These are phyloP conservation scores for Tubosaeta sp. DNA, from an alignment of 768 basidiomycete species.

Conservation along the genomic window DNA sequence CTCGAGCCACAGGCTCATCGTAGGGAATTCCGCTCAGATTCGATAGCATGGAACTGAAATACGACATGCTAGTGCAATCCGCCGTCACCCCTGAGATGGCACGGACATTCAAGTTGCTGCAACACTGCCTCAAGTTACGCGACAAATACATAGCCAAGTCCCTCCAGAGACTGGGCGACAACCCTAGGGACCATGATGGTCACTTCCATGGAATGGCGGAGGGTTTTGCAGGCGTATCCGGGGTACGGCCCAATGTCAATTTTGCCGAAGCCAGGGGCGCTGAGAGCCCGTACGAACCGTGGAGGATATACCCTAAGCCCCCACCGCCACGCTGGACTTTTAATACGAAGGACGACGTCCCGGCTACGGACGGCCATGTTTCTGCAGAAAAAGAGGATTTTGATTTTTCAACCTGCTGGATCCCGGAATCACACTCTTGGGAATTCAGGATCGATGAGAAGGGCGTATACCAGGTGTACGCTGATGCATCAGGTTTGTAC, in stretches of 20 bases:
- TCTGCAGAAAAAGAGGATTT: slow-evolving; percentile 48
- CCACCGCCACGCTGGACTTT: slow-evolving; percentile 98
- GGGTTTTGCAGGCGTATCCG: slow-evolving; percentile 56
- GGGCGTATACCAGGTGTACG: slow-evolving; percentile 89
- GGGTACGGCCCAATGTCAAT: slow-evolving; percentile 61
- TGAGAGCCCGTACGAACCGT: slow-evolving; percentile 45
- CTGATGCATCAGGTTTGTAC: slow-evolving; percentile 16
- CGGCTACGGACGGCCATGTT: slow-evolving; percentile 36
- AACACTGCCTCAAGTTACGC: slow-evolving; percentile 82
- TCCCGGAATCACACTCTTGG: slow-evolving; percentile 65
- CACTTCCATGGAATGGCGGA: slow-evolving; percentile 66
- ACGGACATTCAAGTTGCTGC: slow-evolving; percentile 65
- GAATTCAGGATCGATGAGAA: slow-evolving; percentile 74
- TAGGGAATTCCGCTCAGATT: slow-evolving; percentile 9
- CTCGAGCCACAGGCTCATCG: slow-evolving; percentile 30
- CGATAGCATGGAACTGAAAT: slow-evolving; percentile 2
- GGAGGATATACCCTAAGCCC: slow-evolving; percentile 90
- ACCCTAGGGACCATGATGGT: slow-evolving; percentile 89
- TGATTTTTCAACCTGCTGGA: slow-evolving; percentile 62
- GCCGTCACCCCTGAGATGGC: slow-evolving; percentile 35
- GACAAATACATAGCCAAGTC: slow-evolving; percentile 94
- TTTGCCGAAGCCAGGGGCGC: slow-evolving; percentile 22
- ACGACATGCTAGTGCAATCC: slow-evolving; percentile 17
- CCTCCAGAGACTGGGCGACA: slow-evolving; percentile 88
- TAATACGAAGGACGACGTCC: slow-evolving; percentile 46